A percentile compares a stretch with the other conserved stretches of the same genome.
Conservation (phyloP, 106 monocot species). For the Gastrodia elata region DNA sequence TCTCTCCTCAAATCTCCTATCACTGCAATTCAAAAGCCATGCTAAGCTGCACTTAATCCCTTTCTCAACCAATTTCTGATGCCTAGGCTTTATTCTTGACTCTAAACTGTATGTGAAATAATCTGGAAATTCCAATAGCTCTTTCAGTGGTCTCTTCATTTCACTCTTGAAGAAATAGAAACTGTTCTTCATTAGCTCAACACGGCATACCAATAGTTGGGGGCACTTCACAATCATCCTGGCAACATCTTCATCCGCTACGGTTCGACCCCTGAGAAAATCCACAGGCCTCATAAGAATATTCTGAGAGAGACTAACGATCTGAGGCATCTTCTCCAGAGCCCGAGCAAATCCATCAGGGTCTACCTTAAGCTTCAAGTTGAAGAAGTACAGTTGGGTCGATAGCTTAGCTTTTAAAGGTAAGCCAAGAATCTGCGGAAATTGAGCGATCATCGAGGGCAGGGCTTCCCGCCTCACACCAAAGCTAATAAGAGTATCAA, state of each 20-base stretch:
- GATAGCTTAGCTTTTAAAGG: constrained; percentile 66
- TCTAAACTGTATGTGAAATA: constrained; percentile 92
- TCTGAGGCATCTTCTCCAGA: constrained; percentile 88
- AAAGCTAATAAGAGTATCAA: constrained; percentile 54
- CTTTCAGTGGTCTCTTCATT: constrained; percentile 67
- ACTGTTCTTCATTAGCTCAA: constrained; percentile 71
- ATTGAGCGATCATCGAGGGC: constrained; percentile 42
- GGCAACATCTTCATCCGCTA: constrained; percentile 45
- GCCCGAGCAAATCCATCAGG: constrained; percentile 58
- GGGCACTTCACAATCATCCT: constrained; percentile 75
- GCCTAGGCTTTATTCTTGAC: constrained; percentile 83
- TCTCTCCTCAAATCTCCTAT: constrained; percentile 72
- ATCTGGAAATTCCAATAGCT: constrained; percentile 73
- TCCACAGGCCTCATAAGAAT: constrained; percentile 60
- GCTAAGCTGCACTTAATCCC: constrained; percentile 64
- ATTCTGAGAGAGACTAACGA: constrained; percentile 52
- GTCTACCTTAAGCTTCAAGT: constrained; percentile 43
- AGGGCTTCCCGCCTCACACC: constrained; percentile 40
- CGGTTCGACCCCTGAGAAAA: constrained; percentile 48
- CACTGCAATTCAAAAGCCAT: constrained; percentile 86
- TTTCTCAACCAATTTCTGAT: constrained; percentile 44
- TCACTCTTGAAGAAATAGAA: constrained; percentile 67
- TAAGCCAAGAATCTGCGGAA: constrained; percentile 64
- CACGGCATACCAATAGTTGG: constrained; percentile 50
- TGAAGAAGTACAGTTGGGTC: constrained; percentile 59